Evolutionary conservation across 1,284 basidiomycete species (phyloP), one percentile per base, ranked within the genome.

Genomic region (Rhodotorula sp.): DNA sequence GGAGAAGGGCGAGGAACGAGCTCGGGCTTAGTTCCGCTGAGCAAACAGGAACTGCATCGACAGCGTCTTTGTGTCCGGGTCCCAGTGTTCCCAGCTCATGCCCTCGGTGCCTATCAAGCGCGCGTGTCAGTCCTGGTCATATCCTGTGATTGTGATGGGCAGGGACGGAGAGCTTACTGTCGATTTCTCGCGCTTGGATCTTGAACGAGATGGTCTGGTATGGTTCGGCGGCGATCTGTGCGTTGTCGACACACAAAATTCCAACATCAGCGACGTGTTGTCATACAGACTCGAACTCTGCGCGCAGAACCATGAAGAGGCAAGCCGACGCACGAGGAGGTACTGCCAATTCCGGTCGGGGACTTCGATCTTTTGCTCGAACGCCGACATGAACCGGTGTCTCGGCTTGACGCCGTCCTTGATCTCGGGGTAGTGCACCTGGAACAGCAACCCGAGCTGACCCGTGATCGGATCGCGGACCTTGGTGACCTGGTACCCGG

Each of bases 131-230:
- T 49, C 51, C 29, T n/a, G 17, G 33, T 17, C n/a, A 18, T 15
- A 26, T 10, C 3, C 12, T n/a, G 17, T 6, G 12, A 10, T 37
- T 20, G 8, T 24, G 12, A 33, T n/a, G 30, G 6, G 20, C 29
- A 37, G 22, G 24, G 53, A 33, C 8, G 7, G 37, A 30, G 46
- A 24, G 53, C 57, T 74, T 64, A 46, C 77, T 87, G 80, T 96
- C 95, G 73, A 99, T 95, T 82, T 98, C 95, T 64, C 91, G 88
- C n/a, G 94, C 90, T 58, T 95, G 96, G 75, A 99, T 92, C 44
- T 95, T 92, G 84, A 99, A 99, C 15, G 95, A 92, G 76, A 99
- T 95, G 4, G 94, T 98, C 82, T 99, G 95, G 80, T 99, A 99
- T 10, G 96, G 95, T 79, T 99, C 96, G 26, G 96, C 95, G 24